phyloP scores from a whole-genome alignment of 768 basidiomycete genomes.

The Xerocomellus dryophilus region DNA sequence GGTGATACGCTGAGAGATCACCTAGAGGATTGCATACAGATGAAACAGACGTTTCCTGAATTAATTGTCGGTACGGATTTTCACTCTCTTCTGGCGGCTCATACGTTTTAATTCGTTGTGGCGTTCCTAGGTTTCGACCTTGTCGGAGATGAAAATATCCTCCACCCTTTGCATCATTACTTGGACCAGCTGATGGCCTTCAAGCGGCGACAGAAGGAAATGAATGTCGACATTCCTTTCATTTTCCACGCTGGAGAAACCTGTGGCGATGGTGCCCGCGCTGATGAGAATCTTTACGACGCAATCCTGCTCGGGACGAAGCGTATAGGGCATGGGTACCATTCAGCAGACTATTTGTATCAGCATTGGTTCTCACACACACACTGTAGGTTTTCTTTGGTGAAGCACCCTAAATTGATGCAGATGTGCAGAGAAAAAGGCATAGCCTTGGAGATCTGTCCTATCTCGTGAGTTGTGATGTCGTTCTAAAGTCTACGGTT shows the following conservation, averaged over 20 bases:
- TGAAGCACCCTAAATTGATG: constrained; percentile 73
- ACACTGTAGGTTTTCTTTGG: constrained; percentile 58
- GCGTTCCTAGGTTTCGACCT: constrained; percentile 65
- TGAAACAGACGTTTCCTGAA: constrained; percentile 74
- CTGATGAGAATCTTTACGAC: constrained; percentile 74
- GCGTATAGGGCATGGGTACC: constrained; percentile 78
- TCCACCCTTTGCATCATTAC: constrained; percentile 61
- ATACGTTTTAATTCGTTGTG: background rate
- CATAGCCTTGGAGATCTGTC: constrained; percentile 73
- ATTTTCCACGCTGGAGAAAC: constrained; percentile 83
- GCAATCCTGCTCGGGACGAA: constrained; percentile 76
- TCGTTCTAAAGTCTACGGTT: background rate
- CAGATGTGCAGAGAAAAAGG: constrained; percentile 58
- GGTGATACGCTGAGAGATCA: constrained; percentile 60
- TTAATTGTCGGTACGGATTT: constrained; percentile 56
- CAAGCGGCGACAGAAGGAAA: constrained; percentile 51
- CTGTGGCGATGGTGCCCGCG: constrained; percentile 66
- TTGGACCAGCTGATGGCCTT: constrained; percentile 59
- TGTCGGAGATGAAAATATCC: constrained; percentile 68
- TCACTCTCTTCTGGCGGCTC: background rate
- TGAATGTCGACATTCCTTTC: constrained; percentile 62
- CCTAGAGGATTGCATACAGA: constrained; percentile 67
- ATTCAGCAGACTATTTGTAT: background rate
- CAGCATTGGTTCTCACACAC: background rate
- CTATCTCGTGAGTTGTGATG: constrained; percentile 62